Percentiles rank a stretch among this genome's conserved stretches.
phyloP scores from a whole-genome alignment of 345 rosid genomes.

The Psidium guajava region DNA sequence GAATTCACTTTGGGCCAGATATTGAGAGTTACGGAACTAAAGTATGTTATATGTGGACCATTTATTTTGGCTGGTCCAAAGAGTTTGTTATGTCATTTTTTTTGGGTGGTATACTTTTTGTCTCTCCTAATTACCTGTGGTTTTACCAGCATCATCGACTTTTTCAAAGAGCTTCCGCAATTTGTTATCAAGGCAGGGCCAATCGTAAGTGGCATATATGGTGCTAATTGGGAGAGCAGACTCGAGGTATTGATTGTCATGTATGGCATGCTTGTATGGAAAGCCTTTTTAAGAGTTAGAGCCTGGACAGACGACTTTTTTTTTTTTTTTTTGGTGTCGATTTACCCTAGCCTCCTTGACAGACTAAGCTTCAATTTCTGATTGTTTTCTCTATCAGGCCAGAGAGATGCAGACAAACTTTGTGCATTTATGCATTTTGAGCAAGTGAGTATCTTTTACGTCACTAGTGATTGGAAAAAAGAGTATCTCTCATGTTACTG shows the following conservation, averaged over 20 bases:
- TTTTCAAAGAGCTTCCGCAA: constrained; percentile 86
- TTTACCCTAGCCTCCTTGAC: not conserved
- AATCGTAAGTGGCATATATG: constrained; percentile 44
- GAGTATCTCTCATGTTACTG: not conserved
- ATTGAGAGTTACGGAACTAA: constrained; percentile 55
- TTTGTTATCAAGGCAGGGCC: constrained; percentile 79
- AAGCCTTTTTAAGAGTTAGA: not conserved
- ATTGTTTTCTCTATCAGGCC: constrained; percentile 33
- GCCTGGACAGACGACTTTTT: too few species aligned
- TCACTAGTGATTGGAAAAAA: not conserved
- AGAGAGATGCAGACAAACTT: constrained; percentile 79
- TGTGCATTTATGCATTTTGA: constrained; percentile 71
- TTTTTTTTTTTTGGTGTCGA: not conserved
- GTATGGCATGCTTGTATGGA: not conserved
- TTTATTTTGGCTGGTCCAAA: not conserved
- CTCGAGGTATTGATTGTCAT: constrained; percentile 55
- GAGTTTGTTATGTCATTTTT: not conserved
- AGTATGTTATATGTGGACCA: constrained; percentile 28
- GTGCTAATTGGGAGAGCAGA: constrained; percentile 74
- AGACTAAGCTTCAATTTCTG: not conserved
- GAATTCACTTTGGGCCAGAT: constrained; percentile 62
- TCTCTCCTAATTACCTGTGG: not conserved
- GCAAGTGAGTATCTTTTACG: constrained; percentile 43
- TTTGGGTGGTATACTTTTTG: not conserved
- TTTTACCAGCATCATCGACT: constrained; percentile 58